A percentile compares a stretch with the other conserved stretches of the same genome.
Evolutionary conservation across 345 rosid species (phyloP).

Genomic region (Syzygium aromaticum): DNA sequence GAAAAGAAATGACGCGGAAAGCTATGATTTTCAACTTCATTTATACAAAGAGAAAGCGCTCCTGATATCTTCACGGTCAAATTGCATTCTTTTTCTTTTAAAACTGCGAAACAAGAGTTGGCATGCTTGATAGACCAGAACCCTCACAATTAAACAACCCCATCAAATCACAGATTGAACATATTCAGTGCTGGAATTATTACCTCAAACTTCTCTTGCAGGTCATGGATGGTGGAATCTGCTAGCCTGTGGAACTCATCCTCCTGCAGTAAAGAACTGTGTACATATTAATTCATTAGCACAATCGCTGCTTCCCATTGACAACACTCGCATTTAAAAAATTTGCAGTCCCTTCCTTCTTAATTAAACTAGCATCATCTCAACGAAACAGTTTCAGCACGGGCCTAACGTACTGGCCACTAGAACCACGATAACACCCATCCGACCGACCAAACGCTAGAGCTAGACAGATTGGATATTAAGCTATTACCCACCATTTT

Average conservation of each 20-base stretch:
- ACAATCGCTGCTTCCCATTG: neutral
- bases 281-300: conserved; percentile 17
- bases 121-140: neutral
- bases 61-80: neutral
- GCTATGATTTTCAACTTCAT: neutral
- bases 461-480: neutral
- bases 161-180: neutral
- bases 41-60: neutral
- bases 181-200: neutral
- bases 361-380: neutral
- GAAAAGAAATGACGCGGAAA: neutral
- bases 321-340: neutral
- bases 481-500: neutral
- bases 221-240: conserved; percentile 54
- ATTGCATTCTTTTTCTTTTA: neutral
- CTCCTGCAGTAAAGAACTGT: conserved; percentile 74
- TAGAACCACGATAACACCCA: neutral
- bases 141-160: neutral
- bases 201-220: conserved; percentile 87
- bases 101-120: neutral
- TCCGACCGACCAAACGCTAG: neutral
- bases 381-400: neutral
- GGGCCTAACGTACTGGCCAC: neutral
- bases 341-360: neutral
- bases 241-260: conserved; percentile 83